phyloP scores from a whole-genome alignment of 306 rosid genomes.

The Abrus precatorius region DNA sequence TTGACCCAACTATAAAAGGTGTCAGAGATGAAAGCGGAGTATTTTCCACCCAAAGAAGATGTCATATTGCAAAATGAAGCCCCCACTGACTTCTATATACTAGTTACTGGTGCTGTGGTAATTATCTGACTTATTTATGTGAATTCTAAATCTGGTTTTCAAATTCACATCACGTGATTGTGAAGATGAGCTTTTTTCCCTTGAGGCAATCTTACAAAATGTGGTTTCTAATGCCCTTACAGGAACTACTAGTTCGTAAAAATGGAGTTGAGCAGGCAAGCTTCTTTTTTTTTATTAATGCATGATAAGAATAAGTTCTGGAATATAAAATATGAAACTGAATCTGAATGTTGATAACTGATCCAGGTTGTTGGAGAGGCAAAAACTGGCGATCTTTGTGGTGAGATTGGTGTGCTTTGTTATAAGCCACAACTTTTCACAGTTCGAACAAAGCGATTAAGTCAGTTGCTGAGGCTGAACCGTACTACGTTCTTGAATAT shows the following conservation, averaged over 20 bases:
- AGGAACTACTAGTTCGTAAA: slow-evolving; percentile 76
- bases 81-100: slow-evolving; percentile 91
- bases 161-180: not conserved
- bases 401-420: slow-evolving; percentile 95
- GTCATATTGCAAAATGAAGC: slow-evolving; percentile 96
- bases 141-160: not conserved
- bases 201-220: not conserved
- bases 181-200: not conserved
- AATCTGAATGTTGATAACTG: slow-evolving; percentile 33
- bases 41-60: slow-evolving; percentile 97
- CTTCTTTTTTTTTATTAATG: slow-evolving; percentile 21
- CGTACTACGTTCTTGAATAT: slow-evolving; percentile 76
- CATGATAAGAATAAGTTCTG: not conserved
- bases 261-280: slow-evolving; percentile 88
- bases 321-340: slow-evolving; percentile 12
- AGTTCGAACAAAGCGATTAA: slow-evolving; percentile 81
- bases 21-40: slow-evolving; percentile 98
- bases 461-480: slow-evolving; percentile 84
- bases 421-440: slow-evolving; percentile 91
- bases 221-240: slow-evolving; percentile 49
- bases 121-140: slow-evolving; percentile 25
- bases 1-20: slow-evolving; percentile 59
- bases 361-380: slow-evolving; percentile 81
- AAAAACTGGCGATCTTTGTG: slow-evolving; percentile 79
- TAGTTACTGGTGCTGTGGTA: slow-evolving; percentile 94